Evolutionary conservation across 176 grass and related monocot genomes (phyloP).

Genomic region (Hordeum marinum): DNA sequence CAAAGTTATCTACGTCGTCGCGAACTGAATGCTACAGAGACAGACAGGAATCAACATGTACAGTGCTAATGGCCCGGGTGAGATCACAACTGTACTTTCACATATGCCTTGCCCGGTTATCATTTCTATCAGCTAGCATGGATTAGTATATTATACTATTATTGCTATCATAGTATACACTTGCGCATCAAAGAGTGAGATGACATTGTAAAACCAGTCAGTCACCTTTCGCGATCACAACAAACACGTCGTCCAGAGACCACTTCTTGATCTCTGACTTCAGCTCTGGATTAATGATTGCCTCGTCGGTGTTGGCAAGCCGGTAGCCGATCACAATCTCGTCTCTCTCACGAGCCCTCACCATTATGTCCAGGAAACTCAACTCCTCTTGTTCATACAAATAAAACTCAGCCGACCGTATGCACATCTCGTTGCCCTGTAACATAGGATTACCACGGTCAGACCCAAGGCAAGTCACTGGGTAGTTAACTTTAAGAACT

Average conservation of each 20-base stretch:
- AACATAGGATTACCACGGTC: conserved; percentile 2
- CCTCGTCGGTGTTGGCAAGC: conserved; percentile 62
- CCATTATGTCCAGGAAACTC: conserved; percentile 96
- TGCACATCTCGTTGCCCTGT: conserved; percentile 97
- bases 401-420: conserved; percentile 83
- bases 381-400: conserved; percentile 93
- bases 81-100: conserved; percentile 23
- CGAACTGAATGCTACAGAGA: conserved; percentile 1
- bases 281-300: conserved; percentile 75
- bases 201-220: conserved; percentile 40
- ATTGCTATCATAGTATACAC: conserved; percentile 42
- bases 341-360: conserved; percentile 66
- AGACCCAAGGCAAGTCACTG: not conserved
- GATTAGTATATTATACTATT: conserved; percentile 23
- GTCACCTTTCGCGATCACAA: conserved; percentile 85
- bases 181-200: conserved; percentile 19
- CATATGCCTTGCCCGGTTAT: conserved; percentile 6
- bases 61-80: not conserved
- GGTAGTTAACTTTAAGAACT: not conserved
- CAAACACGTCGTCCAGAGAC: conserved; percentile 95
- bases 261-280: conserved; percentile 77
- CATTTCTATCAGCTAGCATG: conserved; percentile 33
- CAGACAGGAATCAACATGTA: conserved; percentile 18
- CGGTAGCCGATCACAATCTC: conserved; percentile 96
- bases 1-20: not conserved